Conservation (phyloP, 139 green algal species). For the Coelastrella sp. region DNA sequence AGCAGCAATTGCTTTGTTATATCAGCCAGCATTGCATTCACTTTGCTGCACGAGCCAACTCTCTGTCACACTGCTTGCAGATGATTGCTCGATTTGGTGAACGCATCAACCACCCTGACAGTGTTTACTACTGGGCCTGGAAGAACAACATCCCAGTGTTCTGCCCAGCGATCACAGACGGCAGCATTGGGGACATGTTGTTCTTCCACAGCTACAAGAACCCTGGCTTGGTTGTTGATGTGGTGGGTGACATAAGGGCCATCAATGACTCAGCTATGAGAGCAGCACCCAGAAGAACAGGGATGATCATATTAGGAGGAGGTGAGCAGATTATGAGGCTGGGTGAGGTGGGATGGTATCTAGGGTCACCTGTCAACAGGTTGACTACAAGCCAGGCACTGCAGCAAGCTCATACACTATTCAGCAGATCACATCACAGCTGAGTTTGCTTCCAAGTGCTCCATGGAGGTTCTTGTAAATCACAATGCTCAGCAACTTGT, state of each 20-base stretch:
- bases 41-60: not conserved
- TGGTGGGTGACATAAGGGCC: conserved; percentile 82
- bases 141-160: conserved; percentile 96
- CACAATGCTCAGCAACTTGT: not conserved
- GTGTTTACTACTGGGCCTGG: conserved; percentile 93
- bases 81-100: conserved; percentile 82
- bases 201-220: conserved; percentile 93
- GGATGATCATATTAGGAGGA: conserved; percentile 95
- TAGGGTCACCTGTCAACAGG: too few relatives aligned
- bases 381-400: too few relatives aligned
- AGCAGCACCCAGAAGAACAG: conserved; percentile 83
- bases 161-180: conserved; percentile 96
- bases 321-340: conserved; percentile 66
- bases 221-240: conserved; percentile 63
- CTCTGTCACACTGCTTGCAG: conserved; percentile 44
- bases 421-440: too few relatives aligned
- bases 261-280: conserved; percentile 97
- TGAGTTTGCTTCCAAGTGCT: too few relatives aligned
- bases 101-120: conserved; percentile 91
- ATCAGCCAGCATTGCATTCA: not conserved
- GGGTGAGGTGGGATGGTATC: too few relatives aligned
- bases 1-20: too few relatives aligned
- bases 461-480: too few relatives aligned
- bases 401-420: too few relatives aligned
- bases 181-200: conserved; percentile 97